Conservation (phyloP, 225 moss, liverwort and hornwort species). For the Climacium dendroides region DNA sequence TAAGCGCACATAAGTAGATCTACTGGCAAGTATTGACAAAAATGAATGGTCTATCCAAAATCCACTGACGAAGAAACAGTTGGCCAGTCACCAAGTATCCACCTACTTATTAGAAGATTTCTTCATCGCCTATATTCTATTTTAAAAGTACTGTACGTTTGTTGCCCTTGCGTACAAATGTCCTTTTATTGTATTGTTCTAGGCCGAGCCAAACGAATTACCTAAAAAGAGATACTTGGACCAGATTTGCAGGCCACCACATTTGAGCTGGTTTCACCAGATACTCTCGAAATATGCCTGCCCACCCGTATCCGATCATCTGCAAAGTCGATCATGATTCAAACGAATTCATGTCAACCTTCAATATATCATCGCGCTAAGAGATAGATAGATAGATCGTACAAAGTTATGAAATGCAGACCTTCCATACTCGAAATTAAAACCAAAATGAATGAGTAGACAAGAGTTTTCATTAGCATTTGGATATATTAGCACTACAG, state of each 20-base stretch:
- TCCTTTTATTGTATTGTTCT: not conserved
- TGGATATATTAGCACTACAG: not conserved
- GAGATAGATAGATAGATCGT: not conserved
- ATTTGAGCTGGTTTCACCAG: slow-evolving; percentile 60
- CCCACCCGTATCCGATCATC: slow-evolving; percentile 68
- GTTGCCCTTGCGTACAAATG: not conserved
- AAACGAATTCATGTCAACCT: not conserved
- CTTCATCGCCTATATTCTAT: not conserved
- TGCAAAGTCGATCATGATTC: not conserved
- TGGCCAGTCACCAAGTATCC: not conserved
- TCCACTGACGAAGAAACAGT: not conserved
- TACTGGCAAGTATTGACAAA: not conserved
- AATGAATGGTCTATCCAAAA: not conserved
- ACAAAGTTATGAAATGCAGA: not conserved
- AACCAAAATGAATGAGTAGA: not conserved
- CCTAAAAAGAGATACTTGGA: slow-evolving; percentile 59
- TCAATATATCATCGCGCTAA: not conserved
- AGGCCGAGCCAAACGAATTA: not conserved
- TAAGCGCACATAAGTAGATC: not conserved
- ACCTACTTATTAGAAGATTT: not conserved
- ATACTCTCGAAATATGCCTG: slow-evolving; percentile 50
- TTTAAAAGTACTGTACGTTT: not conserved
- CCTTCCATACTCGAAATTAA: not conserved
- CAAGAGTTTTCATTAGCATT: not conserved
- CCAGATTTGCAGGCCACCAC: slow-evolving; percentile 64